Evolutionary conservation across 2,329 filamentous ascomycete species (phyloP).

Genomic region (Claviceps africana): DNA sequence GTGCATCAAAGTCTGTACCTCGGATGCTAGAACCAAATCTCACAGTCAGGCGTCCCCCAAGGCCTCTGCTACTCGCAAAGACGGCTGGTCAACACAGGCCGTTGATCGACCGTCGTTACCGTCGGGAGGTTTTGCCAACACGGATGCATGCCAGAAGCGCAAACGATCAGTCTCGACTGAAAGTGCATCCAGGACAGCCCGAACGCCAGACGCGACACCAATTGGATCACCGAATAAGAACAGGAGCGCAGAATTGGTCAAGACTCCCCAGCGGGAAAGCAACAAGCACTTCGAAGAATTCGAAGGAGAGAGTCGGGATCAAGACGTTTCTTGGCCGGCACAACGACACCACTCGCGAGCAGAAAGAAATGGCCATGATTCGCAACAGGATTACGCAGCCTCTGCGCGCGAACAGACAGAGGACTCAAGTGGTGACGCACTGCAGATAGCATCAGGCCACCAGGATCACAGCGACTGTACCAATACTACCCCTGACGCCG

Average conservation of each 20-base stretch:
- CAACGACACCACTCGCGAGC: constrained; percentile 32
- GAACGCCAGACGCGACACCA: constrained; percentile 20
- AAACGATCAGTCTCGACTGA: constrained; percentile 54
- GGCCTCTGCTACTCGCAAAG: constrained; percentile 17
- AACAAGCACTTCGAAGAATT: constrained; percentile 31
- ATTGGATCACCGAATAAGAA: constrained; percentile 19
- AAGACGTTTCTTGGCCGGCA: constrained; percentile 33
- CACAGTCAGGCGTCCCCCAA: constrained; percentile 15
- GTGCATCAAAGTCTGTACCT: constrained; percentile 17
- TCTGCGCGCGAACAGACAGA: constrained; percentile 33
- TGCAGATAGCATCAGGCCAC: constrained; percentile 31
- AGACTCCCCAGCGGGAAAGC: constrained; percentile 30
- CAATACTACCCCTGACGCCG: constrained; percentile 39
- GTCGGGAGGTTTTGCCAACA: constrained; percentile 26
- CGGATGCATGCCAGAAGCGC: constrained; percentile 44
- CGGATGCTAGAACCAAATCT: constrained; percentile 19
- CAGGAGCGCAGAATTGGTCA: constrained; percentile 29
- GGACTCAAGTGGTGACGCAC: constrained; percentile 32
- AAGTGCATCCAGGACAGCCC: constrained; percentile 15
- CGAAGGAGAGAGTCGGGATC: constrained; percentile 32
- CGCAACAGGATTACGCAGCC: constrained; percentile 30
- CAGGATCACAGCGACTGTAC: constrained; percentile 36
- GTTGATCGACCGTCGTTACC: constrained; percentile 29
- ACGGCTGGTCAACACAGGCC: constrained; percentile 27
- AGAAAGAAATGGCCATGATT: constrained; percentile 31